A percentile compares a stretch with the other conserved stretches of the same genome.
Evolutionary conservation across 306 rosid species (phyloP).

Genomic region (Sindora glabra): DNA sequence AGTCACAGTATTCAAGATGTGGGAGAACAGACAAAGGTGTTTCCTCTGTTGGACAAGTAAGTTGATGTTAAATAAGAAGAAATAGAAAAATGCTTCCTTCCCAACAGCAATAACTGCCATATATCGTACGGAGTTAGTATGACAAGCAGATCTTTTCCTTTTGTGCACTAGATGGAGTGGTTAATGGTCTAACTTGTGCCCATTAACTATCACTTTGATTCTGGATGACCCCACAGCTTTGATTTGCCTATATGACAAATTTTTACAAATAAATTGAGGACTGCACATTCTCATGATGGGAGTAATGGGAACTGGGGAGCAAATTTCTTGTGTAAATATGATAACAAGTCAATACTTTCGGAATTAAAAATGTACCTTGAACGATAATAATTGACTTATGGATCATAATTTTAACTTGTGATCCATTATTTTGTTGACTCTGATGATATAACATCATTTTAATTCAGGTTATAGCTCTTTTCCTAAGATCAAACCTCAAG

Average conservation of each 20-base stretch:
- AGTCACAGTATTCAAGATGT: slow-evolving; percentile 84
- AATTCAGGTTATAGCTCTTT: slow-evolving; percentile 78
- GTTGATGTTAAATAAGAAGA: slow-evolving; percentile 18
- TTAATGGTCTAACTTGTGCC: not conserved
- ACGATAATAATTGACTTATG: not conserved
- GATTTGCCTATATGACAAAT: not conserved
- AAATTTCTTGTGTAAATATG: not conserved
- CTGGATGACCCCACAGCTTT: not conserved
- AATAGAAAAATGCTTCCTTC: not conserved
- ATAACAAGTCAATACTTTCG: not conserved
- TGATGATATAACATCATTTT: slow-evolving; percentile 13
- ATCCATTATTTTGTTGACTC: slow-evolving; percentile 4
- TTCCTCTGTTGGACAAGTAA: slow-evolving; percentile 93
- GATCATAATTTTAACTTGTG: slow-evolving; percentile 9
- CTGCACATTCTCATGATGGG: not conserved
- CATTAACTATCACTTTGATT: not conserved
- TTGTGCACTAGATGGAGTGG: not conserved
- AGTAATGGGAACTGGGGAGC: not conserved
- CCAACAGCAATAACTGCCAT: not conserved
- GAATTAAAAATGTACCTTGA: not conserved
- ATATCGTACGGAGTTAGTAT: not conserved
- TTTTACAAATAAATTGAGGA: not conserved
- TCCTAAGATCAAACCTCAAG: slow-evolving; percentile 80
- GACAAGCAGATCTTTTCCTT: slow-evolving; percentile 6
- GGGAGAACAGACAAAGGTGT: slow-evolving; percentile 97